Conservation (phyloP, 1,284 basidiomycete species). For the Naganishia sp. region DNA sequence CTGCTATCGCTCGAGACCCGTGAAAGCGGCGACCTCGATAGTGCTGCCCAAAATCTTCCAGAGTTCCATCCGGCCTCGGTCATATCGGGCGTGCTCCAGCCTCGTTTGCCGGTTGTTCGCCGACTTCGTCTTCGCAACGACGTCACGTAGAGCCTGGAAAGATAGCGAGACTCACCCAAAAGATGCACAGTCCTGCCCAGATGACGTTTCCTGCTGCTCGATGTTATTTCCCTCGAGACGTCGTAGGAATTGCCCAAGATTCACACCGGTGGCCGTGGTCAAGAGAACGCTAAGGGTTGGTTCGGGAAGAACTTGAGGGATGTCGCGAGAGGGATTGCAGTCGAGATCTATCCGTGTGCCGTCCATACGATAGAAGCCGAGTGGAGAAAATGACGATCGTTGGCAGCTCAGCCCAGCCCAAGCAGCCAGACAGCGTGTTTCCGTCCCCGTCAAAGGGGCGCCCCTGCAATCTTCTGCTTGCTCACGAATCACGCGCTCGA, state of each 20-base stretch:
- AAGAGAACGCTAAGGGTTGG: neutral
- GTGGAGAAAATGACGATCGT: conserved; percentile 24
- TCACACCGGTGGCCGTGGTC: neutral
- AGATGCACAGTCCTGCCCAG: conserved; percentile 5
- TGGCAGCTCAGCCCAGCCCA: conserved; percentile 13
- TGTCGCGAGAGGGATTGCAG: conserved; percentile 1
- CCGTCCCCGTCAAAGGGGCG: conserved; percentile 1
- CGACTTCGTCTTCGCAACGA: too few species aligned
- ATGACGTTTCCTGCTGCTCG: conserved; percentile 27
- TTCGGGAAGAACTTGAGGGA: neutral
- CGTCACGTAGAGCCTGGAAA: too few species aligned
- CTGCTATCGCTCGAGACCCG: too few species aligned
- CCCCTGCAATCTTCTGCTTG: neutral
- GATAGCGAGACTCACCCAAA: conserved; percentile 5
- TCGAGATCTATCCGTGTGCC: neutral
- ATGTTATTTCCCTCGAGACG: conserved; percentile 9
- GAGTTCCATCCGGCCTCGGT: too few species aligned
- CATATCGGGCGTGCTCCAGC: too few species aligned
- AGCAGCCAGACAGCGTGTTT: conserved; percentile 3
- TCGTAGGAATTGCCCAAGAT: neutral
- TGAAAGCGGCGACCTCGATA: too few species aligned
- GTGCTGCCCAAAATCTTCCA: too few species aligned
- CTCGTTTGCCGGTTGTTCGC: too few species aligned
- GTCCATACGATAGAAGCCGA: neutral
- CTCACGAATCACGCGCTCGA: conserved; percentile 7